These are phyloP conservation scores for Salicornia ramosissima DNA, from an alignment of 148 eudicot genomes.

Conservation along the genomic window DNA sequence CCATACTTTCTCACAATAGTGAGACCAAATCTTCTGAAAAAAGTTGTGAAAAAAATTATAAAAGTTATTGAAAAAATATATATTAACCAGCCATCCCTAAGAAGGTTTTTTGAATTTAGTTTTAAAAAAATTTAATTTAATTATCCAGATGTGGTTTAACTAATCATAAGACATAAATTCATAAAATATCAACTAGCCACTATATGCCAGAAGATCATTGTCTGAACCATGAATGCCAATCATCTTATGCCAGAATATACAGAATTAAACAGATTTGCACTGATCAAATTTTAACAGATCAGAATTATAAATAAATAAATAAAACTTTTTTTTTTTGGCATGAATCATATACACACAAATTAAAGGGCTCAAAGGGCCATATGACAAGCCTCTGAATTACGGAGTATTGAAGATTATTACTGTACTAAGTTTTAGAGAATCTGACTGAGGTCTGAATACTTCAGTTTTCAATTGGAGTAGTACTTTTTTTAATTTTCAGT, in stretches of 20 bases:
- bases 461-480: background rate
- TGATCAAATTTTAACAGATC: background rate
- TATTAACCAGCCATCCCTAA: too few species aligned
- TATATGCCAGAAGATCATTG: constrained; percentile 5
- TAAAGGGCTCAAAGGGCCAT: constrained; percentile 6
- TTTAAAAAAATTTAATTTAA: too few species aligned
- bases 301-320: background rate
- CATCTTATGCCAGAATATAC: constrained; percentile 14
- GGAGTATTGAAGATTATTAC: too few species aligned
- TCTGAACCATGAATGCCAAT: constrained; percentile 8
- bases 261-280: constrained; percentile 9
- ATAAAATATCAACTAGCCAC: too few species aligned
- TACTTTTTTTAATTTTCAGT: background rate
- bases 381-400: background rate
- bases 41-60: too few species aligned
- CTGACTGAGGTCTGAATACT: background rate
- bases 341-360: background rate
- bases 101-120: too few species aligned
- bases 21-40: too few species aligned
- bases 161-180: too few species aligned
- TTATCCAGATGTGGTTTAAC: too few species aligned
- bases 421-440: background rate
- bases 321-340: background rate
- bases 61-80: too few species aligned
- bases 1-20: too few species aligned